Evolutionary conservation across 2,329 filamentous ascomycete genomes (phyloP), one percentile per base, ranked within the genome.

Genomic region (Hypoxylon sp.): DNA sequence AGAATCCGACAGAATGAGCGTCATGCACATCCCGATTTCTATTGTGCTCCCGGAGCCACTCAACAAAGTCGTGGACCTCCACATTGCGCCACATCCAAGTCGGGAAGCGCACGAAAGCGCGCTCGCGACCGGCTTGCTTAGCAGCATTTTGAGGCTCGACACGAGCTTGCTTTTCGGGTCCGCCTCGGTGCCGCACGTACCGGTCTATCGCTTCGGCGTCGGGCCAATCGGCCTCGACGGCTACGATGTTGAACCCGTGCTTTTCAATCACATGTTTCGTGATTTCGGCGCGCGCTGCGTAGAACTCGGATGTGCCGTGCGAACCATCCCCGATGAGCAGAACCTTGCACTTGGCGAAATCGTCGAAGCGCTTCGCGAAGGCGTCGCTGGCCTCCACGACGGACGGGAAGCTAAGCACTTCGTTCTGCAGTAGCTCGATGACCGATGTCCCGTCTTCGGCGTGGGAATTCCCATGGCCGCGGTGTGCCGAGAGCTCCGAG

Each of bases 271-370:
- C 20, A 27, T 40, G 27, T 35, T 61, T 61, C 10, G 58, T 61
- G 25, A 61, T 46, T 42, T 61, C 48, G 10, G 48, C 49, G 8
- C 58, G 58, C 13, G 49, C 35, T 13, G 20, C 13, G 20, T 61
- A 61, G 37, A 61, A 61, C 35, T 61, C 58, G 11, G 48, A 61
- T 2, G 48, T 61, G 2, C 58, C 58, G 25, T 53, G 58, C 3
- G 58, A 33, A 13, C 30, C 49, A 4, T 61, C 48, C 13, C 58
- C 58, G 2, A 61, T 53, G 17, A 59, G 42, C 1, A 59, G 44
- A 22, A 59, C 56, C 22, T 50, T 49, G 20, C 30, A 49, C 2
- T 50, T 30, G 20, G 30, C 31, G 14, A 59, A 59, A 31, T 31
- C 40, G 10, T 59, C 31, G 20, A 59, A 49, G 44, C 30, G 22